phyloP scores from a whole-genome alignment of 306 rosid genomes.

The Trifolium pratense region DNA sequence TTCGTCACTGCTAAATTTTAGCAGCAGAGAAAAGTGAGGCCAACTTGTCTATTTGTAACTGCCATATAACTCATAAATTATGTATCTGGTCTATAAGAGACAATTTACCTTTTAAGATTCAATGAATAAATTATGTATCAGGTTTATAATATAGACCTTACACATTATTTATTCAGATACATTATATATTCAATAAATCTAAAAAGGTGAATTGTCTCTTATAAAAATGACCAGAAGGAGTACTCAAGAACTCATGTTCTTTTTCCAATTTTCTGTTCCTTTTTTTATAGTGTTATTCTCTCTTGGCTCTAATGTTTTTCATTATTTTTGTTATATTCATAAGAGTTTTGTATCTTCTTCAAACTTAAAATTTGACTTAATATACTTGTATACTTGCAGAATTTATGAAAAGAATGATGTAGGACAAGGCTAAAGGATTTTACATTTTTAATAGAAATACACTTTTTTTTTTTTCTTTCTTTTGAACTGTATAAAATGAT shows the following conservation, averaged over 20 bases:
- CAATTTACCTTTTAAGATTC: too few species aligned
- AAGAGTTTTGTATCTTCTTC: not conserved
- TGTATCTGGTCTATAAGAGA: too few species aligned
- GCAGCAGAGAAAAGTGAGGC: constrained; percentile 36
- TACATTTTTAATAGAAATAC: not conserved
- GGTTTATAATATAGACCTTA: too few species aligned
- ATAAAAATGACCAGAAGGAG: too few species aligned
- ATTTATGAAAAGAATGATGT: not conserved
- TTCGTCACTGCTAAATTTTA: constrained; percentile 1
- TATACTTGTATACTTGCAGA: constrained; percentile 5
- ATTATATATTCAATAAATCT: too few species aligned
- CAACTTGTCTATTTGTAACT: constrained; percentile 22
- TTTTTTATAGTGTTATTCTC: not conserved
- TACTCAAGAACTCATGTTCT: not conserved
- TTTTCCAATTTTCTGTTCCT: not conserved
- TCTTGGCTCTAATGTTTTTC: constrained; percentile 13
- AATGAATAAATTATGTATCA: too few species aligned
- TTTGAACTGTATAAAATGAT: not conserved
- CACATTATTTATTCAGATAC: too few species aligned
- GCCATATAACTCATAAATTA: too few species aligned
- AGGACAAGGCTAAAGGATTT: constrained; percentile 20
- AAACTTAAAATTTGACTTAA: not conserved
- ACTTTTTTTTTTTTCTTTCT: not conserved
- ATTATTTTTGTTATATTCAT: constrained; percentile 17
- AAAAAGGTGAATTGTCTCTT: too few species aligned